Evolutionary conservation across 768 basidiomycete genomes (phyloP).

Genomic region (Russula emetica): DNA sequence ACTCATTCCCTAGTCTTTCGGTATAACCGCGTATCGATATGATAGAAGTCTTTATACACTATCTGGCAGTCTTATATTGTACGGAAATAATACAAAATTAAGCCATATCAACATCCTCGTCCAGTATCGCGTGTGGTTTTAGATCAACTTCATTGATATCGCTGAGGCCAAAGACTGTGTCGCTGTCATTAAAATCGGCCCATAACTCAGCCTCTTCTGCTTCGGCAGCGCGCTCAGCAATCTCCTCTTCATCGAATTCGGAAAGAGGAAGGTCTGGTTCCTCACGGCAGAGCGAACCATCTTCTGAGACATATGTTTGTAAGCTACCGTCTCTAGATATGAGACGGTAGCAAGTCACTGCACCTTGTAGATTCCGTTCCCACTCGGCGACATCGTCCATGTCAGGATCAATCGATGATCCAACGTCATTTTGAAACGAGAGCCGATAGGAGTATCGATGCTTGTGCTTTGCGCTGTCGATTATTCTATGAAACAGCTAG

Average conservation of each 20-base stretch:
- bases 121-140: background rate
- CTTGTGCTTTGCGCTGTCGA: slow-evolving; percentile 51
- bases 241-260: slow-evolving; percentile 46
- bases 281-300: slow-evolving; percentile 3
- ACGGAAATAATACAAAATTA: slow-evolving; percentile 10
- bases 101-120: slow-evolving; percentile 23
- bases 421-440: slow-evolving; percentile 65
- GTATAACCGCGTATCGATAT: background rate
- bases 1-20: background rate
- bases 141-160: slow-evolving; percentile 5
- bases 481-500: slow-evolving; percentile 64
- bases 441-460: slow-evolving; percentile 51
- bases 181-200: slow-evolving; percentile 27
- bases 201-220: slow-evolving; percentile 47
- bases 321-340: background rate
- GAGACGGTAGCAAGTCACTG: slow-evolving; percentile 7
- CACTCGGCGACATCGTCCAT: slow-evolving; percentile 59
- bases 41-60: background rate
- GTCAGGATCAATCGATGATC: slow-evolving; percentile 72
- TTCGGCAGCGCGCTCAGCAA: slow-evolving; percentile 56
- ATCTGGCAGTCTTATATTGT: background rate
- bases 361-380: slow-evolving; percentile 54
- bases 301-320: background rate
- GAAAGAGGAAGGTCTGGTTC: slow-evolving; percentile 12
- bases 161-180: slow-evolving; percentile 8